Conservation (phyloP, 1,139 yeast genomes). For the Pichia norvegensis region DNA sequence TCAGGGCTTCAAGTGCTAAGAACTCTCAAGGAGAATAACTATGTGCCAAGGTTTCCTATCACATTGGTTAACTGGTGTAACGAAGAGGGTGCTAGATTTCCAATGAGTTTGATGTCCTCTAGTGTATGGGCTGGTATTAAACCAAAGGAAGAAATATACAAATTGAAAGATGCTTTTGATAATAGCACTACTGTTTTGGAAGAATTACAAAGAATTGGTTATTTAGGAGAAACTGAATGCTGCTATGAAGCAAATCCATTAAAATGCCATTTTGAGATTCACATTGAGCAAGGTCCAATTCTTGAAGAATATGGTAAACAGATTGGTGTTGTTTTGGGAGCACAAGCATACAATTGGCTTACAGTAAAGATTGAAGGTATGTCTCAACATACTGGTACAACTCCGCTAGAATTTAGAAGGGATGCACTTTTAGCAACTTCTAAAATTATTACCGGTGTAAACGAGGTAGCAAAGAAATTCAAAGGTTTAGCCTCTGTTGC, state of each 20-base stretch:
- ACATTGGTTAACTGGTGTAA: slow-evolving; percentile 66
- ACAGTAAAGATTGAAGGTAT: slow-evolving; percentile 47
- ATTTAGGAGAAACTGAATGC: slow-evolving; percentile 45
- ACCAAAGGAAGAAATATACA: slow-evolving; percentile 41
- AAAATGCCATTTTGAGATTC: slow-evolving; percentile 65
- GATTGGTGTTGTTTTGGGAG: slow-evolving; percentile 61
- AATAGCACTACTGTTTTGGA: slow-evolving; percentile 43
- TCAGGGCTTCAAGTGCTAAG: slow-evolving; percentile 60
- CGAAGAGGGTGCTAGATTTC: slow-evolving; percentile 74
- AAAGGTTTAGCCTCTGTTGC: slow-evolving; percentile 57
- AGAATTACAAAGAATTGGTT: slow-evolving; percentile 57
- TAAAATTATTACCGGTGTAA: slow-evolving; percentile 46
- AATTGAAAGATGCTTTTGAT: slow-evolving; percentile 47
- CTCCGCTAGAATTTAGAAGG: slow-evolving; percentile 55
- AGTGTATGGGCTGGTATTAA: slow-evolving; percentile 57
- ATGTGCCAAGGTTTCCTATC: slow-evolving; percentile 55
- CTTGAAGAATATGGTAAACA: slow-evolving; percentile 47
- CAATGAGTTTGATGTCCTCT: slow-evolving; percentile 56
- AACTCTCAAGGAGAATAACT: slow-evolving; percentile 52
- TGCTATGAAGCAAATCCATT: slow-evolving; percentile 46
- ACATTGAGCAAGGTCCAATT: slow-evolving; percentile 71
- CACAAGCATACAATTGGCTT: slow-evolving; percentile 61
- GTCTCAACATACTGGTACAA: slow-evolving; percentile 69
- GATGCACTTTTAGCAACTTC: slow-evolving; percentile 58
- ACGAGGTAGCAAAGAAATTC: slow-evolving; percentile 45